A percentile compares a stretch with the other conserved stretches of the same genome.
Conservation (phyloP, 179 eudicot species). For the Amaranthus tricolor region DNA sequence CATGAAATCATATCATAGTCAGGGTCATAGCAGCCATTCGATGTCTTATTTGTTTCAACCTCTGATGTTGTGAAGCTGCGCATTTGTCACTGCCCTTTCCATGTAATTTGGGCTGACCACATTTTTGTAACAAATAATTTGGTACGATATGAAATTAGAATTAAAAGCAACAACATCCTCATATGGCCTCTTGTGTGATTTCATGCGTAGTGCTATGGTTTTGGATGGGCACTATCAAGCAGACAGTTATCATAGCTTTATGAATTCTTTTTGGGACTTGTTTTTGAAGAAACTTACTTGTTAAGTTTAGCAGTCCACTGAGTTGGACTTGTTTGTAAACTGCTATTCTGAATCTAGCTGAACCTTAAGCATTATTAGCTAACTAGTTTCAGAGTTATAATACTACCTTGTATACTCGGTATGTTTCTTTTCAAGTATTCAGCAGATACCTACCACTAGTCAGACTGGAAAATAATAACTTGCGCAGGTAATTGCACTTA, state of each 20-base stretch:
- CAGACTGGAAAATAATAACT: background rate
- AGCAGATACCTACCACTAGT: conserved; percentile 8
- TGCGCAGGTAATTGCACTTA: conserved; percentile 14
- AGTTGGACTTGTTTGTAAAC: conserved; percentile 1
- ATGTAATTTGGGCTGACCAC: conserved; percentile 25
- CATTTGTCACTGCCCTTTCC: conserved; percentile 19
- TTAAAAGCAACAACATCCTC: conserved; percentile 14
- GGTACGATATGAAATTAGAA: conserved; percentile 17
- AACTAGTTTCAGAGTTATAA: background rate
- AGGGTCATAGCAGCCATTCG: conserved; percentile 40
- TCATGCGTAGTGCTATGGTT: conserved; percentile 11
- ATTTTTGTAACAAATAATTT: conserved; percentile 28
- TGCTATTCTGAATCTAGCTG: background rate
- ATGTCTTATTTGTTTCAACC: conserved; percentile 19
- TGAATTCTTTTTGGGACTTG: background rate
- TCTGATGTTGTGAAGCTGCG: conserved; percentile 15
- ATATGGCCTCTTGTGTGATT: background rate
- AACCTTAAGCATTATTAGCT: background rate
- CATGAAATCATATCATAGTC: conserved; percentile 34
- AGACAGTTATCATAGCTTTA: background rate
- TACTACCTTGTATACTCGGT: background rate
- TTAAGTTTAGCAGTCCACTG: background rate
- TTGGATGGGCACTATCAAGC: conserved; percentile 1
- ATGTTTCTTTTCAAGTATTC: conserved; percentile 3
- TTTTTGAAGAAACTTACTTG: background rate